A percentile compares a stretch with the other conserved stretches of the same genome.
phyloP scores from a whole-genome alignment of 2,329 filamentous ascomycete species.

The Diaporthe sp. region DNA sequence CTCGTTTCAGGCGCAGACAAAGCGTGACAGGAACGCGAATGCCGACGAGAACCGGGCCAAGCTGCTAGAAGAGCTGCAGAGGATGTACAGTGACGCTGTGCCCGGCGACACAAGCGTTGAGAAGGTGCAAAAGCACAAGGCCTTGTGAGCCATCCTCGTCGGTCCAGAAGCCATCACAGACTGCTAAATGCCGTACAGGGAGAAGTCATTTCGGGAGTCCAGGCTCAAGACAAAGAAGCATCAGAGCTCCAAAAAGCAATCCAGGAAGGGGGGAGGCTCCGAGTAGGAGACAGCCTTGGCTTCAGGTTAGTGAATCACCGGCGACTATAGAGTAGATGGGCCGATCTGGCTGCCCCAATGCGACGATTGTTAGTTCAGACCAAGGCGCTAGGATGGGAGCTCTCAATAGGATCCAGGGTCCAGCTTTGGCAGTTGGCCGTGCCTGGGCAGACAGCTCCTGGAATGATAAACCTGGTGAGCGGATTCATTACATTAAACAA shows the following conservation, averaged over 20 bases:
- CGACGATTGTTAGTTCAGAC: slow-evolving; percentile 16
- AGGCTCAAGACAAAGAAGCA: slow-evolving; percentile 65
- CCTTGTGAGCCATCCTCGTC: slow-evolving; percentile 56
- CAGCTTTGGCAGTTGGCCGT: not conserved
- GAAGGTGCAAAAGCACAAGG: slow-evolving; percentile 64
- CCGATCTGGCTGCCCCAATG: not conserved
- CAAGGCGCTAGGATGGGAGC: slow-evolving; percentile 36
- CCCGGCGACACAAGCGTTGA: slow-evolving; percentile 62
- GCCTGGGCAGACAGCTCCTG: not conserved
- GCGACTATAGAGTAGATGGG: not conserved
- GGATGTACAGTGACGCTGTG: slow-evolving; percentile 62
- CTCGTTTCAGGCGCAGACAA: slow-evolving; percentile 68
- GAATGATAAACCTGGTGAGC: not conserved
- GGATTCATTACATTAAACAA: not conserved
- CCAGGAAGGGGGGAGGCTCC: slow-evolving; percentile 30
- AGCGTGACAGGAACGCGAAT: slow-evolving; percentile 67
- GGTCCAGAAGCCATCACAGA: slow-evolving; percentile 37
- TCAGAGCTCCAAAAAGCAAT: slow-evolving; percentile 62
- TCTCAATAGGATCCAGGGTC: slow-evolving; percentile 30
- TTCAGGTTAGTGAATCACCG: not conserved
- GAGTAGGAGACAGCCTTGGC: slow-evolving; percentile 2
- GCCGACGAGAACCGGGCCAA: slow-evolving; percentile 65
- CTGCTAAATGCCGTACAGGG: slow-evolving; percentile 51
- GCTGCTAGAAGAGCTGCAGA: slow-evolving; percentile 61
- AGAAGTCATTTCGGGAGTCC: slow-evolving; percentile 60